Evolutionary conservation across 371 early-diverging fungal genomes (phyloP).

Genomic region (Lichtheimia corymbifera): DNA sequence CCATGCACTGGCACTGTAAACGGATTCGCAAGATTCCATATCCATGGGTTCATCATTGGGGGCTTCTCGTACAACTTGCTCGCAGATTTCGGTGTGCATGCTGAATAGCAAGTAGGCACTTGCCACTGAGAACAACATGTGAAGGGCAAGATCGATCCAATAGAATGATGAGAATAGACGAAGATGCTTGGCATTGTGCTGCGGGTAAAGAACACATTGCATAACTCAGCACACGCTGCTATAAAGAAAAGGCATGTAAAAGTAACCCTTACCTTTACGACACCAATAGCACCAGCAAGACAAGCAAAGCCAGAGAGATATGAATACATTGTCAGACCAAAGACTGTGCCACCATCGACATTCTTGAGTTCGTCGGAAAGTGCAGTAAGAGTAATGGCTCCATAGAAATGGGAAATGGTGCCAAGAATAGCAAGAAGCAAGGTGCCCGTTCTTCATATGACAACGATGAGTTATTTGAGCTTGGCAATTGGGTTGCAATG

Average conservation of each 20-base stretch:
- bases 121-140: constrained; percentile 40
- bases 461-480: neutral
- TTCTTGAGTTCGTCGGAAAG: constrained; percentile 32
- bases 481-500: neutral
- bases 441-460: constrained; percentile 34
- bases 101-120: constrained; percentile 36
- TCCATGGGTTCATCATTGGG: constrained; percentile 27
- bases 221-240: neutral
- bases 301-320: constrained; percentile 39
- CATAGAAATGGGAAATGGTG: constrained; percentile 32
- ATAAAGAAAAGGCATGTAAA: neutral
- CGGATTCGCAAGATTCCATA: constrained; percentile 38
- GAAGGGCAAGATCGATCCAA: constrained; percentile 44
- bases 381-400: constrained; percentile 33
- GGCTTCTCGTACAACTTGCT: constrained; percentile 31
- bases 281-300: constrained; percentile 43
- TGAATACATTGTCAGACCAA: constrained; percentile 39
- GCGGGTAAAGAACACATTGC: constrained; percentile 3
- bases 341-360: constrained; percentile 28
- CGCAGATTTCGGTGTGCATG: constrained; percentile 36
- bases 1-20: constrained; percentile 33
- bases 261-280: constrained; percentile 33
- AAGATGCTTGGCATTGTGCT: constrained; percentile 47
- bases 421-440: constrained; percentile 39
- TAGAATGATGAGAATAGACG: constrained; percentile 36